Conservation (phyloP, 305 asterid species). For the Fraxinus baroniana region DNA sequence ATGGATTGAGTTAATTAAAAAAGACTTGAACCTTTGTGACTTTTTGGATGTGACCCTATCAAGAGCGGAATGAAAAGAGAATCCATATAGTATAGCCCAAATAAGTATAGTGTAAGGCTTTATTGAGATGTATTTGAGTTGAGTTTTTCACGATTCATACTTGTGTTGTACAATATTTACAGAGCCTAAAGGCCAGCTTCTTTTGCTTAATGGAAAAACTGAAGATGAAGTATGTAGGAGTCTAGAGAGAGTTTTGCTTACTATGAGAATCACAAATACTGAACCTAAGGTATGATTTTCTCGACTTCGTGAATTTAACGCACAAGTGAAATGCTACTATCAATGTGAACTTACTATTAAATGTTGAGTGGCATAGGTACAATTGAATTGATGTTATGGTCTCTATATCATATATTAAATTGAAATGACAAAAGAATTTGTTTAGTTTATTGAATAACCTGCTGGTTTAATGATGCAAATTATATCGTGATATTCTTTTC, state of each 20-base stretch:
- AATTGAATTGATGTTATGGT: neutral
- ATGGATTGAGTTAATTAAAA: neutral
- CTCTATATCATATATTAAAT: neutral
- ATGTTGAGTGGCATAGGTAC: constrained; percentile 10
- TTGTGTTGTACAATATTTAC: constrained; percentile 35
- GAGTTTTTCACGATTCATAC: constrained; percentile 21
- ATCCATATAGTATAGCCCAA: neutral
- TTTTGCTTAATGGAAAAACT: constrained; percentile 85
- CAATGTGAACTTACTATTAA: constrained; percentile 25
- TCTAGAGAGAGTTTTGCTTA: constrained; percentile 90
- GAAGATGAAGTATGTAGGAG: constrained; percentile 87
- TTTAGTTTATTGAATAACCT: constrained; percentile 13
- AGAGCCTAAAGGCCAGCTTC: constrained; percentile 99
- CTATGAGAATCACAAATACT: constrained; percentile 80
- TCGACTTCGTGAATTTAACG: neutral
- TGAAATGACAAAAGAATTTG: neutral
- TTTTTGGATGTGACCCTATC: neutral
- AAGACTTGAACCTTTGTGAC: neutral
- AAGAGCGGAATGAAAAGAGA: neutral
- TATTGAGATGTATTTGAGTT: neutral
- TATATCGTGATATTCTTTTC: neutral
- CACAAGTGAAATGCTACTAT: constrained; percentile 11
- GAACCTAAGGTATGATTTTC: constrained; percentile 73
- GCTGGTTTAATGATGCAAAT: constrained; percentile 7
- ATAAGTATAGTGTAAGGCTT: neutral